Base-by-base conservation (phyloP, 2,329 filamentous ascomycete genomes). In the Botryotinia convoluta region DNA sequence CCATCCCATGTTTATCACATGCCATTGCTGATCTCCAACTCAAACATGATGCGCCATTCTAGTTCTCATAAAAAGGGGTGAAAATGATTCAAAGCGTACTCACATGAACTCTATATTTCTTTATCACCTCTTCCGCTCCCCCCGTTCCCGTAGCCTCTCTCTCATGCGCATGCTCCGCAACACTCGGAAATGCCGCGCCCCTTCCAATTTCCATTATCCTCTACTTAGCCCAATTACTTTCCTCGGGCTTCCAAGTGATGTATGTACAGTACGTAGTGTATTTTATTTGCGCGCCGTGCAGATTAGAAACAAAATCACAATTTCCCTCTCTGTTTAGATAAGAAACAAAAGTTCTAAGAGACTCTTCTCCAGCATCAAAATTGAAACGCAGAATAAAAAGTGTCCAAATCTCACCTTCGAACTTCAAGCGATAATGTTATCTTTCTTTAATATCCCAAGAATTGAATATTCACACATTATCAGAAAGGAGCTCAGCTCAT, bases 51-150 rank as follows among this genome's bases (percentile, higher is more conserved):
- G 16, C 2, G 26, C 5, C 20, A 67, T 29, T n/a, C 35, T 16
- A 44, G 42, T 5, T 42, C 35, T 4, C 16, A 42, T 62, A 59
- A 26, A 29, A 37, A 57, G n/a, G 59, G 22, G 37, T 16, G 12
- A 37, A 61, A 10, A 64, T 59, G 37, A 14, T 32, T 44, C 18
- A 48, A 26, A 61, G 26, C 32, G 9, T 10, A 57, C 87, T 83
- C 78, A 89, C 88, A 79, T 88, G 88, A 72, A 90, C 86, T 73
- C 82, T 86, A 81, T 90, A 89, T 69, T 86, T 84, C 79, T 84
- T 85, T 61, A 89, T 79, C 75, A 61, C 64, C 32, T 59, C 44
- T 29, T 42, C 62, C 51, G 6, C 32, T 35, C 29, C 42, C 32
- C 22, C 37, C 42, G 1, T 26, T 10, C 32, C 65, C 59, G 29